phyloP scores from a whole-genome alignment of 2,329 filamentous ascomycete species.

The Fusarium subtropicale region DNA sequence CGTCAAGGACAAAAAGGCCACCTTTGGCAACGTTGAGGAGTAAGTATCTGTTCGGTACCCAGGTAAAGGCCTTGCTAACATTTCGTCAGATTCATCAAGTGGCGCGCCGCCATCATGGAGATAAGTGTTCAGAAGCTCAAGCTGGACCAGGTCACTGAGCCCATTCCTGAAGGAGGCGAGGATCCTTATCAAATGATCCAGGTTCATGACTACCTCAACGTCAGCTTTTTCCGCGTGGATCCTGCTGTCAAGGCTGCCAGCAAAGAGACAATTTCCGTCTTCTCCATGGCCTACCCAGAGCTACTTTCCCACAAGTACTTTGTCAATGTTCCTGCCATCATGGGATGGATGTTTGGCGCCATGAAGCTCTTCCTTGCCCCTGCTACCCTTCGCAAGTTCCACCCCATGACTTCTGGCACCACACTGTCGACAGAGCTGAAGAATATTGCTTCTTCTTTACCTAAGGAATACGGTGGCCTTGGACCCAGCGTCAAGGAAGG shows the following conservation, averaged over 20 bases:
- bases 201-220: slow-evolving; percentile 90
- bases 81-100: slow-evolving; percentile 79
- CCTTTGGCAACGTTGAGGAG: slow-evolving; percentile 86
- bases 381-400: slow-evolving; percentile 82
- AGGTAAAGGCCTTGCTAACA: slow-evolving; percentile 22
- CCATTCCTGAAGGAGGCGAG: slow-evolving; percentile 77
- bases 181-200: slow-evolving; percentile 94
- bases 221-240: slow-evolving; percentile 87
- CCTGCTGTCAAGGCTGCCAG: slow-evolving; percentile 79
- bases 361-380: slow-evolving; percentile 81
- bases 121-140: slow-evolving; percentile 80
- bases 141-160: slow-evolving; percentile 73
- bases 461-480: slow-evolving; percentile 83
- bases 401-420: slow-evolving; percentile 79
- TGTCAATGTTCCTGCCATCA: slow-evolving; percentile 89
- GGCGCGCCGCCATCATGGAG: slow-evolving; percentile 93
- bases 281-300: slow-evolving; percentile 88
- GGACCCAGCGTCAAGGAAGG: slow-evolving; percentile 60
- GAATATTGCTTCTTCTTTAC: slow-evolving; percentile 72
- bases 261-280: slow-evolving; percentile 83
- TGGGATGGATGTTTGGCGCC: slow-evolving; percentile 85
- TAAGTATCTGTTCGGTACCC: slow-evolving; percentile 59
- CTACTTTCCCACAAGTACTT: slow-evolving; percentile 90
- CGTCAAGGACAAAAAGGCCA: slow-evolving; percentile 83
- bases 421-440: slow-evolving; percentile 72